Percentiles rank a stretch among this genome's conserved stretches.
phyloP scores from a whole-genome alignment of 83 land plant species.

The Diphasiastrum complanatum region DNA sequence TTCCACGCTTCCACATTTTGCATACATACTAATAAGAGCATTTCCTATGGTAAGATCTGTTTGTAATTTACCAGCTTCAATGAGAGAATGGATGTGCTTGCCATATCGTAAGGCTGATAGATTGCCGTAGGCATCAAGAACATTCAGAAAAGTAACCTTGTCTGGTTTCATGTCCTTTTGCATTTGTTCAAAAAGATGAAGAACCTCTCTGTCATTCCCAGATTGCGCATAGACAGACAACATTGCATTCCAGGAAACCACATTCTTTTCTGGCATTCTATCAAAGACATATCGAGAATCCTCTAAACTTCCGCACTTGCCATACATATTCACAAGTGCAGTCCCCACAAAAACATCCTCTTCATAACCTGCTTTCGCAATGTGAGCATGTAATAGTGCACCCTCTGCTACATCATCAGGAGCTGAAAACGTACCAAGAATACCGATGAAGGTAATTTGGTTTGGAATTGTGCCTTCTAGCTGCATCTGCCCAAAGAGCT shows the following conservation, averaged over 20 bases:
- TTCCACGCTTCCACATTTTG: conserved; percentile 32
- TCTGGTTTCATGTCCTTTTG: conserved; percentile 25
- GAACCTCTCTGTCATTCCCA: conserved; percentile 21
- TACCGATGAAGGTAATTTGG: not conserved
- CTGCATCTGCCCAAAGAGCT: conserved; percentile 6
- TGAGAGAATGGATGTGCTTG: conserved; percentile 30
- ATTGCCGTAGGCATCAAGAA: conserved; percentile 30
- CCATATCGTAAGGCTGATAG: conserved; percentile 28
- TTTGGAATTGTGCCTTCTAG: conserved; percentile 3
- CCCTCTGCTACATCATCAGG: conserved; percentile 13
- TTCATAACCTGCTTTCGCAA: conserved; percentile 21
- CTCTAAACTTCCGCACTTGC: conserved; percentile 30
- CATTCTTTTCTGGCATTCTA: conserved; percentile 26
- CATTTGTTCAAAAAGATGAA: conserved; percentile 28
- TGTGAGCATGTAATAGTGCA: conserved; percentile 28
- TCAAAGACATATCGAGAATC: conserved; percentile 33
- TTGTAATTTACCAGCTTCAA: conserved; percentile 9
- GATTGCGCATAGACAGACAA: conserved; percentile 37
- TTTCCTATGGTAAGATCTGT: conserved; percentile 28
- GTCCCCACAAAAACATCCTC: conserved; percentile 27
- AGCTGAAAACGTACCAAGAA: not conserved
- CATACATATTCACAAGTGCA: conserved; percentile 44
- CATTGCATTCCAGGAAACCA: conserved; percentile 42
- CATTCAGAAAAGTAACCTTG: conserved; percentile 28
- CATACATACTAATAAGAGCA: conserved; percentile 35